Conservation (phyloP, 2,329 filamentous ascomycete species). For the Nigrospora oryzae region DNA sequence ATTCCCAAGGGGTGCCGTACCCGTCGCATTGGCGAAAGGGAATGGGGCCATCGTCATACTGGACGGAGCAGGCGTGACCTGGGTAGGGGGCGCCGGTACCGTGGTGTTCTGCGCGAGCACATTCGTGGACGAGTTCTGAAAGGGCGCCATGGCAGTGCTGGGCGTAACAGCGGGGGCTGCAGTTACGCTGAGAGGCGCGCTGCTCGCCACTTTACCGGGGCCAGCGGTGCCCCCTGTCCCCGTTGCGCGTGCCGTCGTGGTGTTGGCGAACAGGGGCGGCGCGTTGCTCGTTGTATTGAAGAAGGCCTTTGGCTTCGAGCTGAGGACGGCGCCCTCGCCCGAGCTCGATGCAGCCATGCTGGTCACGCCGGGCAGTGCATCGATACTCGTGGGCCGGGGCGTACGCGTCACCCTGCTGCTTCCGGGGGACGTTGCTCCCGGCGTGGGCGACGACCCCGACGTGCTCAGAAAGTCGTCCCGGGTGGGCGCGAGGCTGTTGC, state of each 20-base stretch:
- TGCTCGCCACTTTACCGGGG: no score
- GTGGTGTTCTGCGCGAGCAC: not conserved
- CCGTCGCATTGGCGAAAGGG: not conserved
- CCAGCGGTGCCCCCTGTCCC: no score
- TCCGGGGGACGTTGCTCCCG: not conserved
- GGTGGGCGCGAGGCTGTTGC: not conserved
- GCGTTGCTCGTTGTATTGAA: slow-evolving; percentile 2
- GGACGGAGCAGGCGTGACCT: not conserved
- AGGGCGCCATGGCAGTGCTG: not conserved
- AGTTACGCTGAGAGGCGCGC: no score
- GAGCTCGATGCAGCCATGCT: no score
- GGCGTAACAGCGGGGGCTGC: no score
- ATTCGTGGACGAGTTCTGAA: not conserved
- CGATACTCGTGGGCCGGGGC: no score
- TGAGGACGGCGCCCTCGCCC: not conserved
- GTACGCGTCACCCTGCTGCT: not conserved
- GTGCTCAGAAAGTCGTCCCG: not conserved
- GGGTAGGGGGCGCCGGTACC: slow-evolving; percentile 1
- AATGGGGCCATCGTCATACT: not conserved
- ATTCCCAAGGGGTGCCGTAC: not conserved
- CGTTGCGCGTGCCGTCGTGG: not conserved
- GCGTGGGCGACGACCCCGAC: not conserved
- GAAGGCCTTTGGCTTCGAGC: not conserved
- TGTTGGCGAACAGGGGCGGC: slow-evolving; percentile 3
- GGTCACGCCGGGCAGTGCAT: no score